Evolutionary conservation across 108 stramenopile genomes (phyloP).

Genomic region (Craspedostauros australis): DNA sequence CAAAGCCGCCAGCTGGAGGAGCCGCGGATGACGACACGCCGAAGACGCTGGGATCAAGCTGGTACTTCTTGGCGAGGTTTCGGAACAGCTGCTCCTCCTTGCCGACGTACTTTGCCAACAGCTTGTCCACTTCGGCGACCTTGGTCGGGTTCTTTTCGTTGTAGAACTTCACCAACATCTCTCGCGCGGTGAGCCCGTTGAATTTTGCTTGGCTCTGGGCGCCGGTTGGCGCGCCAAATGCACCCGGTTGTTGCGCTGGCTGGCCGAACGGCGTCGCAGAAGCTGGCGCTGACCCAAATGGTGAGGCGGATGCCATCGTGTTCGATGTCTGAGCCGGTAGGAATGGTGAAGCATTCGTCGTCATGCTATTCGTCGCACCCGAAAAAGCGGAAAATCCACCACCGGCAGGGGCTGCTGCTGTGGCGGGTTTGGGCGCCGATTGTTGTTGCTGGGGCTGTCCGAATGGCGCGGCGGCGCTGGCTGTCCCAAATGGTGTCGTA

Average conservation of each 20-base stretch:
- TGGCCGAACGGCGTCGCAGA: constrained; percentile 1
- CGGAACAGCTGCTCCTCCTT: constrained; percentile 74
- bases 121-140: constrained; percentile 69
- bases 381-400: too few species aligned
- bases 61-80: constrained; percentile 83
- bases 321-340: constrained; percentile 5
- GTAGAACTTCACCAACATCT: constrained; percentile 66
- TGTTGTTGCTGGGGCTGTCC: too few species aligned
- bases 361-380: too few species aligned
- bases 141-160: constrained; percentile 72
- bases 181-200: constrained; percentile 54
- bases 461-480: too few species aligned
- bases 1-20: constrained; percentile 18
- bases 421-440: too few species aligned
- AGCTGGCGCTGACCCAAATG: constrained; percentile 13
- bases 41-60: constrained; percentile 67
- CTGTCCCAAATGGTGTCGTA: background rate
- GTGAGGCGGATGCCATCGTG: constrained; percentile 2
- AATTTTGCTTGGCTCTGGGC: constrained; percentile 9
- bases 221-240: constrained; percentile 12
- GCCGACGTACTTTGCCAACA: constrained; percentile 73
- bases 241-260: background rate
- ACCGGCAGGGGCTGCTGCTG: too few species aligned
- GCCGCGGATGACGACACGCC: constrained; percentile 34
- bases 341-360: background rate